A percentile compares a stretch with the other conserved stretches of the same genome.
Evolutionary conservation across 73 alveolate genomes (phyloP).

Genomic region (Durusdinium trenchii): DNA sequence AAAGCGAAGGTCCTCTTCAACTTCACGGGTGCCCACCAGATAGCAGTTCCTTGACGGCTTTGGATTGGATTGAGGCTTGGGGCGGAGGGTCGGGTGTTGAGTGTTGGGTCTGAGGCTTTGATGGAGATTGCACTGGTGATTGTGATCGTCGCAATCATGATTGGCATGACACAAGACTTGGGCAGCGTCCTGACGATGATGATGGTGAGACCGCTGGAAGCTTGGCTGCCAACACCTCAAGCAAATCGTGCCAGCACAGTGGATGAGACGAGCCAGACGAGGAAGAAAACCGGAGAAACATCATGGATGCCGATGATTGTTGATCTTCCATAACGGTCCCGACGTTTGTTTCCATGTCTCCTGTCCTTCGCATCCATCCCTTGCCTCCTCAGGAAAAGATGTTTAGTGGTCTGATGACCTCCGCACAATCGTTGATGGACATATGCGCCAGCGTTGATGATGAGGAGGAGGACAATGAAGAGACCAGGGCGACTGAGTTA

Average conservation of each 20-base stretch:
- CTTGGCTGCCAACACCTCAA: no score
- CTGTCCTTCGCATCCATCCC: neutral
- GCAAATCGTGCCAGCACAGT: no score
- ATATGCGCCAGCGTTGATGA: neutral
- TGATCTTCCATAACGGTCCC: no score
- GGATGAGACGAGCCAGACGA: no score
- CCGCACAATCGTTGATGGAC: slow-evolving; percentile 69
- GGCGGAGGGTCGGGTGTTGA: no score
- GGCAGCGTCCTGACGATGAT: slow-evolving; percentile 7
- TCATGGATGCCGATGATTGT: no score
- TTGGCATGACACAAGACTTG: slow-evolving; percentile 57
- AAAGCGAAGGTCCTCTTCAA: slow-evolving; percentile 58
- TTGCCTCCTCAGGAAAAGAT: slow-evolving; percentile 55
- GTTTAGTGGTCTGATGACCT: slow-evolving; percentile 21
- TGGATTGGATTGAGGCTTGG: no score
- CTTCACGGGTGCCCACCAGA: slow-evolving; percentile 64
- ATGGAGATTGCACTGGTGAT: slow-evolving; percentile 64
- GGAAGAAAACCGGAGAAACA: no score
- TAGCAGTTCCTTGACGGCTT: slow-evolving; percentile 41
- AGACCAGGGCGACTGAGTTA: slow-evolving; percentile 27
- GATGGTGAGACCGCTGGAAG: slow-evolving; percentile 49
- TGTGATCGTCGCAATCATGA: slow-evolving; percentile 64
- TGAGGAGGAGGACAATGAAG: slow-evolving; percentile 28
- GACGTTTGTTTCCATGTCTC: no score
- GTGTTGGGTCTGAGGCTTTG: slow-evolving; percentile 5